Evolutionary conservation across 805 yeast genomes (phyloP).

Genomic region (Monosporozyma aerobia): DNA sequence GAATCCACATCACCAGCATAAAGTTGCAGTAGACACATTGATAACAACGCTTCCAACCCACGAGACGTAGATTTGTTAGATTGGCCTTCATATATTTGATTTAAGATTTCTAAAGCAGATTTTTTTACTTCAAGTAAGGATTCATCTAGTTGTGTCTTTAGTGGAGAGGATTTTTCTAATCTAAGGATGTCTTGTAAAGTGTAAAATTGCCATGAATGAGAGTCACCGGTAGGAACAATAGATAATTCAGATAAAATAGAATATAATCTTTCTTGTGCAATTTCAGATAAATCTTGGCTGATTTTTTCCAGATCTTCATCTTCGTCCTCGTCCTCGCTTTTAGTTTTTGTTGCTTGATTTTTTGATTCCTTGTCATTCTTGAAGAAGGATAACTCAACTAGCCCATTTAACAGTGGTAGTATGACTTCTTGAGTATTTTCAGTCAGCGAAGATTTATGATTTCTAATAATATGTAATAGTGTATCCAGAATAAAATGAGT

Average conservation of each 20-base stretch:
- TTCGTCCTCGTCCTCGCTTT: background rate
- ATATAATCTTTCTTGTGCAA: constrained; percentile 54
- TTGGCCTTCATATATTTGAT: constrained; percentile 34
- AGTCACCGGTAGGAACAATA: constrained; percentile 29
- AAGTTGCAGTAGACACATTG: constrained; percentile 69
- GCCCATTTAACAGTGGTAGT: background rate
- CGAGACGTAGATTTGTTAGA: background rate
- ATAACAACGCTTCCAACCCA: constrained; percentile 68
- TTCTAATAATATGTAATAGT: constrained; percentile 42
- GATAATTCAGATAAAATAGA: constrained; percentile 58
- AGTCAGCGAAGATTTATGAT: constrained; percentile 30
- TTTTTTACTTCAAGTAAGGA: constrained; percentile 41
- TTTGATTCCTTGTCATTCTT: constrained; percentile 12
- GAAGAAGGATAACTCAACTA: constrained; percentile 9
- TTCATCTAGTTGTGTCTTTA: constrained; percentile 45
- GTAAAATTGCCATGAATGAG: constrained; percentile 46
- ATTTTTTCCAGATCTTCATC: background rate
- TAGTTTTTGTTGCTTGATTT: constrained; percentile 8
- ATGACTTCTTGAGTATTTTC: background rate
- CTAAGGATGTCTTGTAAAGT: constrained; percentile 35
- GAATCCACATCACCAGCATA: constrained; percentile 74
- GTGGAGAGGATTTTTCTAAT: constrained; percentile 18
- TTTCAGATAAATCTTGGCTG: constrained; percentile 4
- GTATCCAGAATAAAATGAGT: constrained; percentile 52
- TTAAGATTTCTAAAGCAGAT: constrained; percentile 42